These are phyloP conservation scores for Wallemia hederae DNA, from an alignment of 1,284 basidiomycete genomes.

Conservation along the genomic window DNA sequence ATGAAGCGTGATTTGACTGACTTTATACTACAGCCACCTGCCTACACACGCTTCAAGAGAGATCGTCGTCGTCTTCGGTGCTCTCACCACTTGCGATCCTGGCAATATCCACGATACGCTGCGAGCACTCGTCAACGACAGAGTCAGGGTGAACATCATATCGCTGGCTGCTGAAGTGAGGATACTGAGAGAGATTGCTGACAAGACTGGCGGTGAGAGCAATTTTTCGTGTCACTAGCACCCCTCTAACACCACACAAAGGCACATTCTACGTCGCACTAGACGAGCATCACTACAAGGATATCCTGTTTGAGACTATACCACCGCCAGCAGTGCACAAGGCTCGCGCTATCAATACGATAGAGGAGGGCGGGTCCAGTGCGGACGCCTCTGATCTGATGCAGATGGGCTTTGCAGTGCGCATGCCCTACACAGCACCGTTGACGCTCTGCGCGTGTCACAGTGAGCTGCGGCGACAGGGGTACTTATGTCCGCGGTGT, in stretches of 20 bases:
- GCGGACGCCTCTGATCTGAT: constrained; percentile 41
- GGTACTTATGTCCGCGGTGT: constrained; percentile 85
- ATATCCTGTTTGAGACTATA: constrained; percentile 80
- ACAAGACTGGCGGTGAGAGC: constrained; percentile 49
- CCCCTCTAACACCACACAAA: constrained; percentile 12
- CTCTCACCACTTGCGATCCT: constrained; percentile 83
- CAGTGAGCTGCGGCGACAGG: constrained; percentile 56
- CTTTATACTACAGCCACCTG: constrained; percentile 33
- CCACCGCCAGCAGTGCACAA: constrained; percentile 61
- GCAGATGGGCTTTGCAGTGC: constrained; percentile 94
- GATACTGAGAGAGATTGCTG: constrained; percentile 67
- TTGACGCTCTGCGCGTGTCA: constrained; percentile 78
- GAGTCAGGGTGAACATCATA: constrained; percentile 71
- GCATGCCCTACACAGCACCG: constrained; percentile 51
- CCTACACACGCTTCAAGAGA: constrained; percentile 86
- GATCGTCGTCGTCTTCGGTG: constrained; percentile 73
- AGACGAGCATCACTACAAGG: constrained; percentile 88
- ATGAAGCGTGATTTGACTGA: not conserved
- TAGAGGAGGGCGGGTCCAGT: constrained; percentile 25
- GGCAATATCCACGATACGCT: constrained; percentile 86
- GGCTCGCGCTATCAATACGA: constrained; percentile 16
- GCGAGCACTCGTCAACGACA: constrained; percentile 42
- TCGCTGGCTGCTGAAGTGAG: constrained; percentile 90
- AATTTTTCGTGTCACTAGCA: not conserved
- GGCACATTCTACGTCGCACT: constrained; percentile 79